Percentiles rank a stretch among this genome's conserved stretches.
Evolutionary conservation across 306 rosid genomes (phyloP).

Genomic region (Erythrophleum fordii): DNA sequence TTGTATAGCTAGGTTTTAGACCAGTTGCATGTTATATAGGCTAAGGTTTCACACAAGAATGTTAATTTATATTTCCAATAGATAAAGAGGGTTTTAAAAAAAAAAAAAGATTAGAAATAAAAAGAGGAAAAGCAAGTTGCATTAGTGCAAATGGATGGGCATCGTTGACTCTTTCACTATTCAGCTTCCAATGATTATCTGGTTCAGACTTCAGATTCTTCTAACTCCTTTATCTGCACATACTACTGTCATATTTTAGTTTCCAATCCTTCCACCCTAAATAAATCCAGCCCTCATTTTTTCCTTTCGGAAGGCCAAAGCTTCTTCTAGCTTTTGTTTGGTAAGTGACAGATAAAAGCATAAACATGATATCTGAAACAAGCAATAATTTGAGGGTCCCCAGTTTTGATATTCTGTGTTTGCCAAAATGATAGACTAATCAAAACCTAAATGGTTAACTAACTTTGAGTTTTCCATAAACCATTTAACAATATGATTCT

Average conservation of each 20-base stretch:
- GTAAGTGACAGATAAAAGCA: neutral
- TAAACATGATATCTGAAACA: neutral
- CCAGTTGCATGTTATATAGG: neutral
- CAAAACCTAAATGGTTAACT: neutral
- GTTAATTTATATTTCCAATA: neutral
- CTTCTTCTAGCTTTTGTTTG: neutral
- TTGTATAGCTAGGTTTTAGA: neutral
- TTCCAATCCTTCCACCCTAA: neutral
- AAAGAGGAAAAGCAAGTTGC: neutral
- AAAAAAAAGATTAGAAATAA: neutral
- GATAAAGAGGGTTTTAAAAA: no score
- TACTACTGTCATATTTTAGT: neutral
- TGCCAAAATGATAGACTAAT: neutral
- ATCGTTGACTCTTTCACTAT: neutral
- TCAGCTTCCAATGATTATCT: neutral
- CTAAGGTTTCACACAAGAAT: neutral
- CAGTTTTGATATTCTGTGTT: neutral
- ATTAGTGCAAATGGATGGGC: neutral
- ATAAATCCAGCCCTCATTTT: neutral
- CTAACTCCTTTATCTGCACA: neutral
- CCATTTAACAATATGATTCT: neutral
- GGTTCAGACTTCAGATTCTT: neutral
- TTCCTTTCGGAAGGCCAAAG: neutral
- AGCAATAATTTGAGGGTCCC: neutral
- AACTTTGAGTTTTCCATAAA: neutral